Evolutionary conservation across 768 basidiomycete genomes (phyloP), one percentile per base, ranked within the genome.

Genomic region (Lactifluus echinatus): DNA sequence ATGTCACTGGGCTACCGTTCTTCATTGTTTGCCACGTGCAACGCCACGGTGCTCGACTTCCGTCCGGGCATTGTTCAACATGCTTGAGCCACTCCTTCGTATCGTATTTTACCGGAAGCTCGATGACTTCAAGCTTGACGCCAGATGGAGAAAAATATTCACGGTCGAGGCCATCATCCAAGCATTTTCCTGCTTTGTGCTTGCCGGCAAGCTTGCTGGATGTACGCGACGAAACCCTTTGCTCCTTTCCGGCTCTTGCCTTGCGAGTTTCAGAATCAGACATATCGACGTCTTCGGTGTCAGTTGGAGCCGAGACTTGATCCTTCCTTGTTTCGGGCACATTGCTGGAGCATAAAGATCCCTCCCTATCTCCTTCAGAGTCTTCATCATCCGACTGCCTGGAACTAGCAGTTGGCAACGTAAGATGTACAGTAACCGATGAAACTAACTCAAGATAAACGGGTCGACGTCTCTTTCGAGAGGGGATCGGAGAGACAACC

Each of bases 1-100:
- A 80, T 44, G 63, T 65, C 34, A 65, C 64, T 29, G 65, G 67
- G 61, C 57, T 72, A 53, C 66, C 70, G 54, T 61, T 65, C 55
- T 64, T 65, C 45, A 69, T 66, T 14, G 71, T 70, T 44, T 67
- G 62, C 76, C 76, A 77, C 46, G 70, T 72, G 67, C 76, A 76
- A 44, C 69, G 64, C 71, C 72, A 76, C 53, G 69, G 50, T 45
- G 56, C 50, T 47, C 24, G 54, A 51, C 63, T 54, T 47, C 53
- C 47, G 4, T 63, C 61, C 5, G 60, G 57, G 48, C 45, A 61
- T 49, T 42, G 44, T 15, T 61, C 62, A 19, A 61, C 56, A 48
- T 61, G 29, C 40, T 57, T 54, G 43, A 61, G 55, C 51, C 55
- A 61, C 43, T 57, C 60, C 39, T 45, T 62, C 3, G 55, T 57